Evolutionary conservation across 129 eudicot genomes (phyloP).

Genomic region (Pittosporum tobira): DNA sequence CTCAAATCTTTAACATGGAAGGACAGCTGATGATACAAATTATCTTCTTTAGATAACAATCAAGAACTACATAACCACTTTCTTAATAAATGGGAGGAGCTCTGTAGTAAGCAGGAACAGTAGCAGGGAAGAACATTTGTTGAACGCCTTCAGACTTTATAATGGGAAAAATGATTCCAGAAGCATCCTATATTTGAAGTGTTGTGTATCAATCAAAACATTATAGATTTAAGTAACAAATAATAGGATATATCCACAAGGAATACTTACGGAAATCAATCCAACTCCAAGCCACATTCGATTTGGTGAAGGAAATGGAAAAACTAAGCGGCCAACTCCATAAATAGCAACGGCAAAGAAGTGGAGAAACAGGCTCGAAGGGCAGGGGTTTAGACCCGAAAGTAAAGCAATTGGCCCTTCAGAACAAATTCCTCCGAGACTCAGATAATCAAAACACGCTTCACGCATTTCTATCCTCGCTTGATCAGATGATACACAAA

Average conservation of each 20-base stretch:
- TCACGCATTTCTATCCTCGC: too few species aligned
- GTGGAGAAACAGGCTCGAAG: constrained; percentile 39
- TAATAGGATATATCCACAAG: too few species aligned
- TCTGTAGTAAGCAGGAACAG: constrained; percentile 31
- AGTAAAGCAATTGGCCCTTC: constrained; percentile 35
- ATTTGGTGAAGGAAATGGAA: constrained; percentile 52
- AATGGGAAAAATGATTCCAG: constrained; percentile 35
- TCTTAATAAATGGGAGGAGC: constrained; percentile 26
- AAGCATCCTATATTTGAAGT: constrained; percentile 45
- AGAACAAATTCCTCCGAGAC: too few species aligned
- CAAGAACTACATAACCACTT: too few species aligned
- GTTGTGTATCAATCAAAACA: too few species aligned
- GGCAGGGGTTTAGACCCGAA: constrained; percentile 48
- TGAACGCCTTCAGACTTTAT: constrained; percentile 36
- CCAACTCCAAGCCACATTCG: constrained; percentile 35
- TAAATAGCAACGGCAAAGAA: constrained; percentile 45
- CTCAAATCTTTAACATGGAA: too few species aligned
- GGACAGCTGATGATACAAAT: too few species aligned
- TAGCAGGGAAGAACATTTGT: too few species aligned
- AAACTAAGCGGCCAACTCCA: constrained; percentile 47
- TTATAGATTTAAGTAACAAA: too few species aligned
- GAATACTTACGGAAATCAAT: constrained; percentile 38
- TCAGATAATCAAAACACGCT: too few species aligned
- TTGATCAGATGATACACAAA: constrained; percentile 42
- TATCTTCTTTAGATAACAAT: too few species aligned